These are phyloP conservation scores for Papiliotrema laurentii DNA, from an alignment of 1,284 basidiomycete genomes.

Conservation along the genomic window DNA sequence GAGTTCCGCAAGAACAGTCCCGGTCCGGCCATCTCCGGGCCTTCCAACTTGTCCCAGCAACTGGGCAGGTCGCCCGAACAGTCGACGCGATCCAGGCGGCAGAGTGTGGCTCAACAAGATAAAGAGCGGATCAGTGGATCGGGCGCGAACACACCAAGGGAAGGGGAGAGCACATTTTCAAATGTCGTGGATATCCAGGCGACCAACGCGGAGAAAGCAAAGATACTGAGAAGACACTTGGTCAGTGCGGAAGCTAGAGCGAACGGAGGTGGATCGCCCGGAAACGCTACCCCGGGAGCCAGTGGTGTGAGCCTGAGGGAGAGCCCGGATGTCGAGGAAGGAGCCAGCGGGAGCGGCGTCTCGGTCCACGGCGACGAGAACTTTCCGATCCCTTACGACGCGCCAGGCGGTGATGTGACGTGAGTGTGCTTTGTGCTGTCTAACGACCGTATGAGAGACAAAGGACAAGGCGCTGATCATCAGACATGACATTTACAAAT, in stretches of 20 bases:
- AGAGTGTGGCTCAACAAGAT: not conserved
- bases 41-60: not conserved
- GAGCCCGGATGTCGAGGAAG: not conserved
- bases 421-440: constrained; percentile 51
- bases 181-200: constrained; percentile 15
- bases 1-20: not conserved
- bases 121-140: not conserved
- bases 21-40: not conserved
- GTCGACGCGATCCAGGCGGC: not conserved
- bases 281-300: not conserved
- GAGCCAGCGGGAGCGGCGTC: not conserved
- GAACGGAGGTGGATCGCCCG: constrained; percentile 9
- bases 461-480: constrained; percentile 12
- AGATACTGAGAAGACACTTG: constrained; percentile 71
- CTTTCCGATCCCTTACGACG: constrained; percentile 79
- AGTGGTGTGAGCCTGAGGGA: too few relatives aligned
- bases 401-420: constrained; percentile 83
- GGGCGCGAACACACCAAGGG: constrained; percentile 7
- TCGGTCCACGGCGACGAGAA: constrained; percentile 32
- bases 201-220: constrained; percentile 72
- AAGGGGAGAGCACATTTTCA: constrained; percentile 34
- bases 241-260: constrained; percentile 64
- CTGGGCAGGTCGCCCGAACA: not conserved
- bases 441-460: not conserved
- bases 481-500: constrained; percentile 91